Evolutionary conservation across 805 yeast genomes (phyloP).

Genomic region (Lipomyces lipofer): DNA sequence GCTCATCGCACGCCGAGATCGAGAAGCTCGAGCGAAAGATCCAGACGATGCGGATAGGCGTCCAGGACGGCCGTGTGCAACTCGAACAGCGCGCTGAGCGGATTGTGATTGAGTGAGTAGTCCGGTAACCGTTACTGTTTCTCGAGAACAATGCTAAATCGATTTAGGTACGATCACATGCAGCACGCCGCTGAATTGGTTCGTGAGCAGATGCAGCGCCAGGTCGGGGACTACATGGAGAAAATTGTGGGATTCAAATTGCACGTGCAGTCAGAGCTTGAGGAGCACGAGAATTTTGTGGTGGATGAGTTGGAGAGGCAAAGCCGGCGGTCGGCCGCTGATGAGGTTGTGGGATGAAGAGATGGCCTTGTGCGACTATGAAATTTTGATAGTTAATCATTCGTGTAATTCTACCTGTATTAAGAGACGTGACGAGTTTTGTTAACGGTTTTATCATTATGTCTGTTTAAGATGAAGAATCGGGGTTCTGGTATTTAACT

Average conservation of each 20-base stretch:
- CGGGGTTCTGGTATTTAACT: too few relatives aligned
- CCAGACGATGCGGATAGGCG: slow-evolving; percentile 49
- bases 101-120: slow-evolving; percentile 47
- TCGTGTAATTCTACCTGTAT: not conserved
- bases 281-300: slow-evolving; percentile 55
- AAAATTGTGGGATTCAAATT: slow-evolving; percentile 64
- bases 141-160: not conserved
- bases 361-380: not conserved
- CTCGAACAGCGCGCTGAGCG: slow-evolving; percentile 53
- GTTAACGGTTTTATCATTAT: too few relatives aligned
- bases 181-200: slow-evolving; percentile 49
- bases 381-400: not conserved
- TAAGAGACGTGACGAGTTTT: too few relatives aligned
- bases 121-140: not conserved
- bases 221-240: slow-evolving; percentile 59
- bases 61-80: slow-evolving; percentile 53
- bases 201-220: slow-evolving; percentile 52
- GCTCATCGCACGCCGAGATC: slow-evolving; percentile 60
- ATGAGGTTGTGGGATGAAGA: slow-evolving; percentile 19
- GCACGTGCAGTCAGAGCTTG: slow-evolving; percentile 63
- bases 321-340: slow-evolving; percentile 63
- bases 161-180: slow-evolving; percentile 45
- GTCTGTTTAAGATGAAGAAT: too few relatives aligned
- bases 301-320: slow-evolving; percentile 49
- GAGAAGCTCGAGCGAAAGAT: slow-evolving; percentile 64